Percentiles rank a stretch among this genome's conserved stretches.
Evolutionary conservation across 371 early-diverging fungal genomes (phyloP).

Genomic region (Chytridium lagenaria): DNA sequence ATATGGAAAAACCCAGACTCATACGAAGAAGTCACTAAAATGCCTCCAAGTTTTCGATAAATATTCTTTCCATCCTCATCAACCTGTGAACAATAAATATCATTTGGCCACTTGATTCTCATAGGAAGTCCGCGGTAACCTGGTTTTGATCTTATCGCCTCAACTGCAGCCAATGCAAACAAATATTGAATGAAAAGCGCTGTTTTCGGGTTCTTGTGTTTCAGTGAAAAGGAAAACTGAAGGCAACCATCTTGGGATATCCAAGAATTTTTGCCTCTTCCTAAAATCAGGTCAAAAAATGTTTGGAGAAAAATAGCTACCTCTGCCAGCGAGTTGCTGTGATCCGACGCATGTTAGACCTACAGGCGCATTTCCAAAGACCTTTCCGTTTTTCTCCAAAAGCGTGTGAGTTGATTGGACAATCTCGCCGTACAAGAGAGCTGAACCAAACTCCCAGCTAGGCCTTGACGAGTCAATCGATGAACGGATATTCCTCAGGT

Average conservation of each 20-base stretch:
- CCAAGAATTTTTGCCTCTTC: slow-evolving; percentile 92
- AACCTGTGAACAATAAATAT: slow-evolving; percentile 69
- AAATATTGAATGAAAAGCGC: slow-evolving; percentile 91
- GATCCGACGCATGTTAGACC: slow-evolving; percentile 82
- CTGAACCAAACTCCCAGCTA: slow-evolving; percentile 68
- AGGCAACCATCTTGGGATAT: slow-evolving; percentile 90
- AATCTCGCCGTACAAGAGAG: slow-evolving; percentile 75
- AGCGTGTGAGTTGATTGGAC: slow-evolving; percentile 89
- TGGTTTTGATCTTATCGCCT: slow-evolving; percentile 67
- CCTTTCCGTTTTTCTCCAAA: slow-evolving; percentile 79
- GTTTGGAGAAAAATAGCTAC: slow-evolving; percentile 36
- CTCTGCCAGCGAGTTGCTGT: slow-evolving; percentile 79
- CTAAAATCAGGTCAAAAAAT: slow-evolving; percentile 37
- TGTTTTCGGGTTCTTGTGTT: slow-evolving; percentile 66
- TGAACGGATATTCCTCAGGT: slow-evolving; percentile 35
- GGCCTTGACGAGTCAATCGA: slow-evolving; percentile 39
- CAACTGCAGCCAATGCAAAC: slow-evolving; percentile 80
- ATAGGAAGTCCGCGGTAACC: slow-evolving; percentile 83
- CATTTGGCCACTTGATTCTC: slow-evolving; percentile 96
- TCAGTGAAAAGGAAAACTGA: slow-evolving; percentile 79
- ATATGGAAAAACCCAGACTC: slow-evolving; percentile 72
- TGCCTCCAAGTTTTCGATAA: slow-evolving; percentile 83
- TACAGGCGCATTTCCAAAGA: slow-evolving; percentile 69
- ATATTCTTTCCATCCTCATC: slow-evolving; percentile 10
- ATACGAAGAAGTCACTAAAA: slow-evolving; percentile 83